Conservation (phyloP, 164 flowering plant genomes). For the Akebia trifoliata region DNA sequence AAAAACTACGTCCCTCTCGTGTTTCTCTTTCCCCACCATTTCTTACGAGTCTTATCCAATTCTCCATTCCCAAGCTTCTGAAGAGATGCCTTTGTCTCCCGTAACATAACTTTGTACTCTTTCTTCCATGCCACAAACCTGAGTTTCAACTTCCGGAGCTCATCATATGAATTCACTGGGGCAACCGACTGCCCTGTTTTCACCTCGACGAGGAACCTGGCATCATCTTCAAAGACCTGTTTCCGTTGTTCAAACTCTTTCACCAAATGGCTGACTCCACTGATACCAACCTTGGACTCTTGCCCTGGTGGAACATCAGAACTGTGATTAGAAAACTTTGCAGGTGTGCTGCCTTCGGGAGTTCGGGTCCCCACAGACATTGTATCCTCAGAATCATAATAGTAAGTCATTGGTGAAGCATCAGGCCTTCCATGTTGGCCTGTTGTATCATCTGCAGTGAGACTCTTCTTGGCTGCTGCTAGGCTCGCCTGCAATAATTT, state of each 20-base stretch:
- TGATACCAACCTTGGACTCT: constrained; percentile 35
- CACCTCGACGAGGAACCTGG: constrained; percentile 39
- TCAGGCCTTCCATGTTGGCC: constrained; percentile 45
- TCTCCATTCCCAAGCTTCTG: constrained; percentile 54
- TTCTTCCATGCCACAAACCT: constrained; percentile 76
- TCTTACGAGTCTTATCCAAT: constrained; percentile 36
- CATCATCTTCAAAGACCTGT: constrained; percentile 66
- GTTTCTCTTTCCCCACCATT: constrained; percentile 72
- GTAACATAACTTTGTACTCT: constrained; percentile 59
- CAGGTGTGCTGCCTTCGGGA: constrained; percentile 53
- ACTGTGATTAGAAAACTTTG: constrained; percentile 20
- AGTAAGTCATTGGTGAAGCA: constrained; percentile 32
- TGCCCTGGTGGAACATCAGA: constrained; percentile 24
- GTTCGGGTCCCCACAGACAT: constrained; percentile 47
- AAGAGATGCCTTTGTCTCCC: constrained; percentile 51
- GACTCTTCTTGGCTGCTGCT: constrained; percentile 65
- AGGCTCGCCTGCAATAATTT: constrained; percentile 56
- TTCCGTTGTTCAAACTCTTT: constrained; percentile 70
- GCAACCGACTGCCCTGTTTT: constrained; percentile 34
- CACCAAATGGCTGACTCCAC: constrained; percentile 34
- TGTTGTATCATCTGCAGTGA: constrained; percentile 32
- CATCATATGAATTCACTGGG: constrained; percentile 36
- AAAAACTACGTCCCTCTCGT: constrained; percentile 14
- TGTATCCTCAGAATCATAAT: constrained; percentile 63
- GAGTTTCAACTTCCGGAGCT: constrained; percentile 54